Conservation (phyloP, 768 basidiomycete species). For the Mycena vitilis region DNA sequence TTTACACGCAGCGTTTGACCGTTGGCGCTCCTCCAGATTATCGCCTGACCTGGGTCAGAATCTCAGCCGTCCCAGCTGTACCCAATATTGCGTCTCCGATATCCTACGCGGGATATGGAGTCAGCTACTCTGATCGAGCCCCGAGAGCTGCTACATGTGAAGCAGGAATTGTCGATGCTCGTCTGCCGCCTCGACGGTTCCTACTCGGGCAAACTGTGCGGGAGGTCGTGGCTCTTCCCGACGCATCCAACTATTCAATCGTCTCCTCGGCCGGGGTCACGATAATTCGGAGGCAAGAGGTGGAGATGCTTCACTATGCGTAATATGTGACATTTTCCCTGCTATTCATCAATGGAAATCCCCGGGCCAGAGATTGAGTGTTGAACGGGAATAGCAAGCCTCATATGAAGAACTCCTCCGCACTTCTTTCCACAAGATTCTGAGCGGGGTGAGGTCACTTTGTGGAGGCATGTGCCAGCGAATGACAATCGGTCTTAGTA, state of each 20-base stretch:
- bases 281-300: neutral
- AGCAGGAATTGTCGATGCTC: neutral
- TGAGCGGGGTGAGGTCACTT: no score
- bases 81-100: neutral
- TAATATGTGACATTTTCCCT: no score
- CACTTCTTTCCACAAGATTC: no score
- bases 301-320: no score
- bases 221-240: neutral
- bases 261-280: neutral
- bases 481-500: no score
- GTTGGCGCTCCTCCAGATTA: constrained; percentile 28
- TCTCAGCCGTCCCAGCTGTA: neutral
- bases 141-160: neutral
- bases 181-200: neutral
- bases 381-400: no score
- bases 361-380: no score
- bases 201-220: neutral
- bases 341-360: no score
- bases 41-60: constrained; percentile 28
- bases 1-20: neutral
- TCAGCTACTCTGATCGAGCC: neutral
- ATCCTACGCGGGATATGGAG: neutral
- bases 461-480: no score
- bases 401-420: no score
- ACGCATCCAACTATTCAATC: neutral